These are phyloP conservation scores for Candida ascalaphidarum DNA, from an alignment of 805 yeast species.

Conservation along the genomic window DNA sequence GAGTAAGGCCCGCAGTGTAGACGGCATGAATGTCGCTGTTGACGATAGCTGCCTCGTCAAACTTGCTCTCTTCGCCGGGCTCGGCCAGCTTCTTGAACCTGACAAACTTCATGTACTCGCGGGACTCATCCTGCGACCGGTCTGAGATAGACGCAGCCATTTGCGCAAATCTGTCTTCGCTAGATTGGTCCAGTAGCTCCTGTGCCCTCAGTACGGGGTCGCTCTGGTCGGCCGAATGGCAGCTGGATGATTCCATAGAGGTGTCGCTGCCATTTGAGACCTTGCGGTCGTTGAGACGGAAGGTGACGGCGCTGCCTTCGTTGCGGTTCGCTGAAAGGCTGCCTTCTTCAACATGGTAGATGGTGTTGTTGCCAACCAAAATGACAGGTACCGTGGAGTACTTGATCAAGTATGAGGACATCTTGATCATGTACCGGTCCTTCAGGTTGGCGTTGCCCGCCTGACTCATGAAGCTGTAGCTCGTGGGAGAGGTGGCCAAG, in stretches of 20 bases:
- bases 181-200: no score
- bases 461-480: conserved; percentile 5
- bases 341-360: conserved; percentile 5
- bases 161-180: conserved; percentile 9
- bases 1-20: conserved; percentile 12
- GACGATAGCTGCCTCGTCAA: conserved; percentile 7
- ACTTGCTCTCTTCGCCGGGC: no score
- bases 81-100: no score
- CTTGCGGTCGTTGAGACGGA: no score
- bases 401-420: conserved; percentile 28
- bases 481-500: neutral
- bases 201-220: no score
- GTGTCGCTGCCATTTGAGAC: no score
- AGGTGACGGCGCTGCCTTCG: no score
- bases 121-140: conserved; percentile 18
- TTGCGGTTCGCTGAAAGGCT: conserved; percentile 1
- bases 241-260: no score
- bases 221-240: no score
- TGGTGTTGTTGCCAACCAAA: conserved; percentile 22
- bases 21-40: conserved; percentile 28
- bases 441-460: conserved; percentile 1
- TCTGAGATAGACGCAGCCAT: conserved; percentile 18
- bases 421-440: conserved; percentile 24
- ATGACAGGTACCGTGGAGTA: conserved; percentile 32
- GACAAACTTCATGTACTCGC: conserved; percentile 13